Percentiles rank a stretch among this genome's conserved stretches.
These are phyloP conservation scores for Flaveria brownii DNA, from an alignment of 129 eudicot genomes.

Conservation along the genomic window DNA sequence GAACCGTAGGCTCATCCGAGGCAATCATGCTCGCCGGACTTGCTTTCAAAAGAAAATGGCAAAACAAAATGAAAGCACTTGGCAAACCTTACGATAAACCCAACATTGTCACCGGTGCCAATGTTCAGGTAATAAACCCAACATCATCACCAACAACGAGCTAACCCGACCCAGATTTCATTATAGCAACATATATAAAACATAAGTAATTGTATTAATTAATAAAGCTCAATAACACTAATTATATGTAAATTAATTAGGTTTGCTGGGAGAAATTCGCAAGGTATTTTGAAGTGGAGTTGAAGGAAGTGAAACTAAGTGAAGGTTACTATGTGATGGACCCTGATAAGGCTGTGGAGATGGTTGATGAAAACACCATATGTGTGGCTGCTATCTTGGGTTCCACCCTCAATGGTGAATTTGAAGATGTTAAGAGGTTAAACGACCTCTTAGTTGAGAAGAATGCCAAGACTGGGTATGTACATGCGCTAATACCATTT, in stretches of 20 bases:
- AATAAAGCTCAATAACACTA: background rate
- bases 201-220: background rate
- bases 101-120: conserved; percentile 92
- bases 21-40: conserved; percentile 92
- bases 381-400: conserved; percentile 90
- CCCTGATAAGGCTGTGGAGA: conserved; percentile 70
- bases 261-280: conserved; percentile 95
- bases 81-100: conserved; percentile 84
- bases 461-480: conserved; percentile 59
- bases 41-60: conserved; percentile 92
- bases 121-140: conserved; percentile 59
- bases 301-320: conserved; percentile 72
- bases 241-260: background rate
- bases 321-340: conserved; percentile 84
- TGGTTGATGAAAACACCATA: conserved; percentile 93
- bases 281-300: conserved; percentile 82
- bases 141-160: too few species aligned
- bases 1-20: conserved; percentile 92
- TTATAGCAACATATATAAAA: background rate
- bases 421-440: conserved; percentile 73
- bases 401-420: conserved; percentile 85
- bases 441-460: conserved; percentile 68
- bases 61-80: conserved; percentile 67
- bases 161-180: background rate
- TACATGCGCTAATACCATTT: too few species aligned